Evolutionary conservation across 768 basidiomycete genomes (phyloP).

Genomic region (Lentinula lateritia): DNA sequence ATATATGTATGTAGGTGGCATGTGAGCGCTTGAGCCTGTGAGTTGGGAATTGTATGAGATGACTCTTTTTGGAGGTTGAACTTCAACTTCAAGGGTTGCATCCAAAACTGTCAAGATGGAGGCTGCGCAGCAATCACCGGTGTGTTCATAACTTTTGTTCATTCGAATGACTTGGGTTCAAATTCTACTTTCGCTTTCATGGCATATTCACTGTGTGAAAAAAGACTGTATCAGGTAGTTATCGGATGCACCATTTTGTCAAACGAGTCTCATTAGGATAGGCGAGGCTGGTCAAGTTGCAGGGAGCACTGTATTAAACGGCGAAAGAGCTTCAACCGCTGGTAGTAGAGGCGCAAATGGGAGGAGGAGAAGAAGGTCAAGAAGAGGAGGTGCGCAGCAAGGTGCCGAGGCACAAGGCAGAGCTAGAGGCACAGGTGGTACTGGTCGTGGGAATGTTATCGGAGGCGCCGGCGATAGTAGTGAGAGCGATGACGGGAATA

Average conservation of each 20-base stretch:
- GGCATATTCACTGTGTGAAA: too few relatives aligned
- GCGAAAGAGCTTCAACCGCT: neutral
- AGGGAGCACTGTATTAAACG: neutral
- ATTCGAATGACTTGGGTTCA: too few relatives aligned
- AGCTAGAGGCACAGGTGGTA: neutral
- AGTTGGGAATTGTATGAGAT: neutral
- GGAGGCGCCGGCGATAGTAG: neutral
- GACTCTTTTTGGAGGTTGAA: neutral
- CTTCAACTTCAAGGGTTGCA: too few relatives aligned
- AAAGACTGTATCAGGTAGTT: too few relatives aligned
- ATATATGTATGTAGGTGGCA: slow-evolving; percentile 10
- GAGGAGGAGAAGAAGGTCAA: neutral
- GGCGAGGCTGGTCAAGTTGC: too few relatives aligned
- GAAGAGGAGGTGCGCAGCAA: neutral
- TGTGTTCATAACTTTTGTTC: too few relatives aligned
- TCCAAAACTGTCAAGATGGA: too few relatives aligned
- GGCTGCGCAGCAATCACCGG: too few relatives aligned
- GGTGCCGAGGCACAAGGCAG: neutral
- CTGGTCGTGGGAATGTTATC: neutral
- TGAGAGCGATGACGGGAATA: neutral
- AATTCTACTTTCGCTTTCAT: too few relatives aligned
- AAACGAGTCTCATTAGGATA: too few relatives aligned
- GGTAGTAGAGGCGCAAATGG: neutral
- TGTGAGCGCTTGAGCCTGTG: neutral
- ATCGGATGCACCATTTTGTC: too few relatives aligned